Evolutionary conservation across 2,329 filamentous ascomycete genomes (phyloP).

Genomic region (Coleophoma crateriformis): DNA sequence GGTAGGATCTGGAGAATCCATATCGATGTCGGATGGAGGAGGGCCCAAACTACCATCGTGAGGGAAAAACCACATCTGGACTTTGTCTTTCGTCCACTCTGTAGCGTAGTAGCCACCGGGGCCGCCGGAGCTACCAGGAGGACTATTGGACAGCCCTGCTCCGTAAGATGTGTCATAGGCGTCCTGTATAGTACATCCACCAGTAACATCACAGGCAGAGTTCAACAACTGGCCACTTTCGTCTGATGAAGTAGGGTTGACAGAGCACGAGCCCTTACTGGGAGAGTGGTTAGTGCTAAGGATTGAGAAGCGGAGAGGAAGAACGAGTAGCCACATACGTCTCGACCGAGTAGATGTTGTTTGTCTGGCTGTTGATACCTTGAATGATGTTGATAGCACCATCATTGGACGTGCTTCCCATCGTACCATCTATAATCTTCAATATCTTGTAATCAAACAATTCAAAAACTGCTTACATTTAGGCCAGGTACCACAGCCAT

Average conservation of each 20-base stretch:
- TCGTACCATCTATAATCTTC: constrained; percentile 1
- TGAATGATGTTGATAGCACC: constrained; percentile 33
- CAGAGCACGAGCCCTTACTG: not conserved
- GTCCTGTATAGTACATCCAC: constrained; percentile 31
- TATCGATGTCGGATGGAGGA: constrained; percentile 28
- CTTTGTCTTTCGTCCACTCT: constrained; percentile 33
- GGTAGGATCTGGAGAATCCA: constrained; percentile 30
- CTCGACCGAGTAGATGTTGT: constrained; percentile 39
- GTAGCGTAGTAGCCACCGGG: constrained; percentile 40
- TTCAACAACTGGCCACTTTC: not conserved
- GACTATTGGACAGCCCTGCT: constrained; percentile 37
- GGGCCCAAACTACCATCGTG: constrained; percentile 30
- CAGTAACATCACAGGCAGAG: not conserved
- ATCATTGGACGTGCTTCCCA: constrained; percentile 14
- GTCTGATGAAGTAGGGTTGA: not conserved
- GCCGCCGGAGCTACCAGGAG: constrained; percentile 7
- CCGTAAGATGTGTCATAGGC: constrained; percentile 37
- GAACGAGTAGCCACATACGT: constrained; percentile 19
- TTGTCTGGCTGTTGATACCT: constrained; percentile 35
- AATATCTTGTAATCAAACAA: not conserved
- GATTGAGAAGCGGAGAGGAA: constrained; percentile 27
- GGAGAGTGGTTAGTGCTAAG: constrained; percentile 29
- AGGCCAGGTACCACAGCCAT: constrained; percentile 41
- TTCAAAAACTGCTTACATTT: constrained; percentile 24
- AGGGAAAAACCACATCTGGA: constrained; percentile 43